These are phyloP conservation scores for Salicornia ramosissima DNA, from an alignment of 148 eudicot species.

Conservation along the genomic window DNA sequence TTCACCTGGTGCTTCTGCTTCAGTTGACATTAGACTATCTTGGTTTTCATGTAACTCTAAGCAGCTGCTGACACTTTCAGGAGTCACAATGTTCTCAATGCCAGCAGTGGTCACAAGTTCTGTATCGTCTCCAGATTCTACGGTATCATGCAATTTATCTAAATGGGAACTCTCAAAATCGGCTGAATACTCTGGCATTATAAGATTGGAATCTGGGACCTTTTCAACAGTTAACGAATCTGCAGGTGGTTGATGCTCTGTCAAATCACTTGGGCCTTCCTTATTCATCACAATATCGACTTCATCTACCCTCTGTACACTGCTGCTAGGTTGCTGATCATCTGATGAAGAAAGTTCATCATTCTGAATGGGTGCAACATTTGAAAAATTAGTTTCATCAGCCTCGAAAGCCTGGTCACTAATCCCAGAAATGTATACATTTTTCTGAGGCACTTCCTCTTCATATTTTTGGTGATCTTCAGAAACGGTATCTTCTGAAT, in stretches of 20 bases:
- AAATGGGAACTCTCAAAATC: constrained; percentile 18
- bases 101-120: constrained; percentile 7
- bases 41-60: constrained; percentile 3
- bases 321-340: constrained; percentile 14
- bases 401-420: constrained; percentile 8
- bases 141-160: constrained; percentile 9
- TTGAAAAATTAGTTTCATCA: constrained; percentile 9
- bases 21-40: constrained; percentile 4
- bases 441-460: constrained; percentile 12
- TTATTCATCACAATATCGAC: constrained; percentile 4
- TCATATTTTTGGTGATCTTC: constrained; percentile 20
- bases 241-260: background rate
- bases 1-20: constrained; percentile 4
- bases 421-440: constrained; percentile 13
- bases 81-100: constrained; percentile 12
- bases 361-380: constrained; percentile 8
- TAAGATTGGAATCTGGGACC: constrained; percentile 10
- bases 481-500: constrained; percentile 9
- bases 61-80: constrained; percentile 13
- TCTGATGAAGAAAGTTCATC: constrained; percentile 21
- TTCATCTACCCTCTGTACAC: constrained; percentile 21
- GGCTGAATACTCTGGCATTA: constrained; percentile 14
- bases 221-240: constrained; percentile 5
- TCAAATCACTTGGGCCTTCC: constrained; percentile 23
- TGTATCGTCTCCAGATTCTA: constrained; percentile 10